A percentile compares a stretch with the other conserved stretches of the same genome.
Conservation (phyloP, 495 filamentous ascomycete genomes). For the Lindgomyces ingoldianus region DNA sequence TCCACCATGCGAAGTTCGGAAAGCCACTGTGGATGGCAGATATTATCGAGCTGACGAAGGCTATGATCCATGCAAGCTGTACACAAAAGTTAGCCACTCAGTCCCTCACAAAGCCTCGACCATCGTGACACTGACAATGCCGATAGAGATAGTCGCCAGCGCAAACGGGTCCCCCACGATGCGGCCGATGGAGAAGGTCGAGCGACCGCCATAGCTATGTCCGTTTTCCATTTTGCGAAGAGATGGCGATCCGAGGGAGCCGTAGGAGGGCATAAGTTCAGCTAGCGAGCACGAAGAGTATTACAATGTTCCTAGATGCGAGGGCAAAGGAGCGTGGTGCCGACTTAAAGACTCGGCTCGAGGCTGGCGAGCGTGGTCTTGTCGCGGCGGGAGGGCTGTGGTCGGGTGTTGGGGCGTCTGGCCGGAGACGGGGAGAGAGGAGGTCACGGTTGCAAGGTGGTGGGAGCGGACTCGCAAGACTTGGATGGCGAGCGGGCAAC, state of each 20-base stretch:
- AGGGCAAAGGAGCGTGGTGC: conserved; percentile 26
- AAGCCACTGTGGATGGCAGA: conserved; percentile 61
- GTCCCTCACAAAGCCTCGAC: neutral
- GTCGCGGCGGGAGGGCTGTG: neutral
- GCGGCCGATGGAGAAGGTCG: conserved; percentile 74
- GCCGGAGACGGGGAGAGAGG: conserved; percentile 26
- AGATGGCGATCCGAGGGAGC: conserved; percentile 71
- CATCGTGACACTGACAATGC: conserved; percentile 66
- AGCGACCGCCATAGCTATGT: conserved; percentile 55
- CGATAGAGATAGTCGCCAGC: conserved; percentile 88
- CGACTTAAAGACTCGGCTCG: conserved; percentile 21
- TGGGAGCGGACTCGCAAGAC: neutral
- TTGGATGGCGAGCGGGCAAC: conserved; percentile 11
- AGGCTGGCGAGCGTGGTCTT: conserved; percentile 25
- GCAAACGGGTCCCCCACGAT: conserved; percentile 96
- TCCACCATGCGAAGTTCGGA: conserved; percentile 90
- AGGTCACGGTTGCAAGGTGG: neutral
- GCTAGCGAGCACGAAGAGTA: conserved; percentile 4
- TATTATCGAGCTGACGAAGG: conserved; percentile 82
- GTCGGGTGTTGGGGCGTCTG: conserved; percentile 18
- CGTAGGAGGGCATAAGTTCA: conserved; percentile 66
- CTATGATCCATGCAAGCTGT: conserved; percentile 92
- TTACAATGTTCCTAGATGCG: neutral
- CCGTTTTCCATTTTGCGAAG: conserved; percentile 76
- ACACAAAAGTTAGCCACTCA: conserved; percentile 16